Evolutionary conservation across 2,329 filamentous ascomycete genomes (phyloP).

Genomic region (Apiospora saccharicola): DNA sequence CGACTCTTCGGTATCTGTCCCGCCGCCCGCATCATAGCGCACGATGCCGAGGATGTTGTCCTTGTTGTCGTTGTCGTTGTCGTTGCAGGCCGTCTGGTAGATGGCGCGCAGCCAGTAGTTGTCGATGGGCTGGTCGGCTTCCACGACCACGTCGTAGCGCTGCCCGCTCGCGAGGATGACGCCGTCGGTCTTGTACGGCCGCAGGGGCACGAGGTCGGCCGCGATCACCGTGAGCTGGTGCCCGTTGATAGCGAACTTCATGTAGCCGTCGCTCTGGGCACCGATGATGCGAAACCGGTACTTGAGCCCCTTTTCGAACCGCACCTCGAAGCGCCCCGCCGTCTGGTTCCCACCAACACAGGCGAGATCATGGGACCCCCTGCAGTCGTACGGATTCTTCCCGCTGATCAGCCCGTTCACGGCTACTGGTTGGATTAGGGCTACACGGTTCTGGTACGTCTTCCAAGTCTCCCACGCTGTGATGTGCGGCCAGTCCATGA

Average conservation of each 20-base stretch:
- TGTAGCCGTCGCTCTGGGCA: conserved; percentile 46
- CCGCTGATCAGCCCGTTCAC: conserved; percentile 50
- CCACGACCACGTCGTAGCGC: conserved; percentile 53
- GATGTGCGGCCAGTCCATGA: conserved; percentile 65
- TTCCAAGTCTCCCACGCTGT: conserved; percentile 37
- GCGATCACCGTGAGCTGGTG: conserved; percentile 63
- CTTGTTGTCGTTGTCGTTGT: conserved; percentile 41
- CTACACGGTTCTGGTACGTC: background rate
- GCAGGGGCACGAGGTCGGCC: conserved; percentile 62
- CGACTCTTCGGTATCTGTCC: background rate
- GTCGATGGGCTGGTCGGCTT: conserved; percentile 41
- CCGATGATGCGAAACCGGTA: conserved; percentile 57
- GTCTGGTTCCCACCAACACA: conserved; percentile 34
- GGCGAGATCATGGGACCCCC: conserved; percentile 35
- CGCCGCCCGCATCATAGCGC: background rate
- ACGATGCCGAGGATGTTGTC: conserved; percentile 37
- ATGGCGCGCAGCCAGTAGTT: conserved; percentile 56
- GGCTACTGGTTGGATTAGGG: background rate
- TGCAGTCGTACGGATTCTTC: conserved; percentile 40
- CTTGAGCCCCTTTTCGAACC: conserved; percentile 42
- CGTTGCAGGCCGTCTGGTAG: conserved; percentile 48
- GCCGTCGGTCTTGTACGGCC: conserved; percentile 55
- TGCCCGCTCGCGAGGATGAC: conserved; percentile 42
- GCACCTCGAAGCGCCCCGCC: conserved; percentile 32
- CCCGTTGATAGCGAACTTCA: conserved; percentile 56